Evolutionary conservation across 345 rosid species (phyloP), one percentile per base, ranked within the genome.

Genomic region (Salix exigua): DNA sequence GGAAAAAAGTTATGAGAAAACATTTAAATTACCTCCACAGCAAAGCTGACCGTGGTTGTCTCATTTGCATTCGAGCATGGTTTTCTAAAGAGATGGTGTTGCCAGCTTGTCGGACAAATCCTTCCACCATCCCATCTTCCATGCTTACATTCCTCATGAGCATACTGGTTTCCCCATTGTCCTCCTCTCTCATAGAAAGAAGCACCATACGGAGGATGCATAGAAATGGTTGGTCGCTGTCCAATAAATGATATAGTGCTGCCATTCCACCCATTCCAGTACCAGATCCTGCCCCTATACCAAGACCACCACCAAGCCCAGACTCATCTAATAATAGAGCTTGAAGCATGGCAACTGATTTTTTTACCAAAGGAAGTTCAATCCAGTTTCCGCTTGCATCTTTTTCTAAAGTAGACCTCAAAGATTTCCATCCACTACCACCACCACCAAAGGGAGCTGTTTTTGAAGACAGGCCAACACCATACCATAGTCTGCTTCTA

Each of bases 231-330:
- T 96, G 99, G 81, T 96, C 99, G 78, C 99, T 96, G 82, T 96
- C 99, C 80, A 96, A 81, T 66, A 94, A 83, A 81, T 96, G 99
- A 87, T 94, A 96, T 67, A 96, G 92, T 61, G 96, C 91, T 42
- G 97, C 83, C 99, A 96, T 94, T 76, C 98, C 99, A 84, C 99
- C 99, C 99, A 96, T 96, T 75, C 99, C 99, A 80, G 99, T 96
- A 82, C 99, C 99, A 38, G 99, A 96, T 82, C 98, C 99, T 76
- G 97, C 97, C 72, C 99, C 98, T 68, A 96, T 96, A 74, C 98
- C 99, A 80, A 96, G 98, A 80, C 99, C 99, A 77, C 99, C 98
- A 77, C 99, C 99, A 73, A 96, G 95, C 78, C 99, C 97, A 74
- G 97, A 91, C 79, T 96, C 97, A 75, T 96, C 98, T 83, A 96